These are phyloP conservation scores for Eimeria nieschulzi DNA, from an alignment of 169 alveolate species.

Conservation along the genomic window DNA sequence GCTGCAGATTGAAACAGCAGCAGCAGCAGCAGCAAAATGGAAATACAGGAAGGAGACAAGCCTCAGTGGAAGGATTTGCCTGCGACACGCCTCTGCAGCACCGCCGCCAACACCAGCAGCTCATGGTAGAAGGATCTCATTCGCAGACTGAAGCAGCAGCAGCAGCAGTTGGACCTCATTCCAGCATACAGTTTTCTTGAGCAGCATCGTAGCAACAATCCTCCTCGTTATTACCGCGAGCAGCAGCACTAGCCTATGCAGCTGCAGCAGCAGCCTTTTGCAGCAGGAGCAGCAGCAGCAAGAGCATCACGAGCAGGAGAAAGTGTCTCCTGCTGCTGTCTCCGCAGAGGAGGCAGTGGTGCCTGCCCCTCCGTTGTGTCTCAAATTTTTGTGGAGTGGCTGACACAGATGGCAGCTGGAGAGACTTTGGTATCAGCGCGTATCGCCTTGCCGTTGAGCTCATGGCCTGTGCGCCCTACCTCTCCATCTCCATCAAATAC, in stretches of 20 bases:
- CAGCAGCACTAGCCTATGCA: too few relatives aligned
- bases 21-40: not conserved
- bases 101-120: not conserved
- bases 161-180: not conserved
- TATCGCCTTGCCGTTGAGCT: not conserved
- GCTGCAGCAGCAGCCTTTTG: too few relatives aligned
- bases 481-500: not conserved
- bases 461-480: not conserved
- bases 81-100: not conserved
- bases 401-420: not conserved
- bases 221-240: not conserved
- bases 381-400: not conserved
- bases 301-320: not conserved
- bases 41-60: not conserved
- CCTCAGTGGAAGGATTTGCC: not conserved
- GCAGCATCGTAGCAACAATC: not conserved
- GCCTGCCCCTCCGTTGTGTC: not conserved
- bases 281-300: not conserved
- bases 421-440: not conserved
- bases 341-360: not conserved
- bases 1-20: not conserved
- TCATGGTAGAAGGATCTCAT: not conserved
- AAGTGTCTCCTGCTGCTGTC: not conserved
- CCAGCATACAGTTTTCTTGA: not conserved
- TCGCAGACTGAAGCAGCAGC: not conserved